Evolutionary conservation across 169 alveolate species (phyloP).

Genomic region (Cyclospora cayetanensis): DNA sequence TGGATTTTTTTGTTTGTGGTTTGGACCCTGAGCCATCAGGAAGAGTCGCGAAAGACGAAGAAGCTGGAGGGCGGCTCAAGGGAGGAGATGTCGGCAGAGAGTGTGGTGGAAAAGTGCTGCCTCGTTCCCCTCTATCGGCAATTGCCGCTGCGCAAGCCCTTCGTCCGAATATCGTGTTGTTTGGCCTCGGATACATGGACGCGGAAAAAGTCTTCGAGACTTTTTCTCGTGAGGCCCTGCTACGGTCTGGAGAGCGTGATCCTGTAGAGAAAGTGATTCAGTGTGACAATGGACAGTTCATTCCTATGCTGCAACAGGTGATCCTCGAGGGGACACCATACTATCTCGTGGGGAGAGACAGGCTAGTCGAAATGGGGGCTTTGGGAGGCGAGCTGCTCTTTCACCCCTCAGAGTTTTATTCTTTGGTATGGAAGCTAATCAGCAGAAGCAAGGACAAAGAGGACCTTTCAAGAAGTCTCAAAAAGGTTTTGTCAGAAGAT

Average conservation of each 20-base stretch:
- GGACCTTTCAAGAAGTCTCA: not conserved
- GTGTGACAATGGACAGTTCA: constrained; percentile 7
- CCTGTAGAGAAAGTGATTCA: not conserved
- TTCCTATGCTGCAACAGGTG: constrained; percentile 14
- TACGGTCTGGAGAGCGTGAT: not conserved
- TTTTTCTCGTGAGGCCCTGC: not conserved
- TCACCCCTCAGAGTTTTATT: constrained; percentile 37
- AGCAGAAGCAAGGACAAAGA: not conserved
- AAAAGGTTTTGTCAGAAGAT: not conserved
- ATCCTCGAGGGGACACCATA: not conserved
- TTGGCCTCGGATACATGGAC: constrained; percentile 59
- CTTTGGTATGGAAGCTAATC: not conserved
- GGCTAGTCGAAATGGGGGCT: constrained; percentile 63
- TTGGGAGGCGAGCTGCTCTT: constrained; percentile 26
- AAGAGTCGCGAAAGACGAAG: not conserved
- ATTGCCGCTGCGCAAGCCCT: not conserved
- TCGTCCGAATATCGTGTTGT: constrained; percentile 24
- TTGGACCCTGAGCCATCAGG: not conserved
- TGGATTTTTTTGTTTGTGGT: not conserved
- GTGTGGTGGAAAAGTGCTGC: no score
- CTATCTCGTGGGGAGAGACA: constrained; percentile 41
- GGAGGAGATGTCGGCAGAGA: no score
- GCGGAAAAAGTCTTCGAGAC: constrained; percentile 15
- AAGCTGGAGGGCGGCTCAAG: no score
- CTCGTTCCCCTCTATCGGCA: not conserved